phyloP scores from a whole-genome alignment of 208 protist species.

The Acanthamoeba lenticulata region DNA sequence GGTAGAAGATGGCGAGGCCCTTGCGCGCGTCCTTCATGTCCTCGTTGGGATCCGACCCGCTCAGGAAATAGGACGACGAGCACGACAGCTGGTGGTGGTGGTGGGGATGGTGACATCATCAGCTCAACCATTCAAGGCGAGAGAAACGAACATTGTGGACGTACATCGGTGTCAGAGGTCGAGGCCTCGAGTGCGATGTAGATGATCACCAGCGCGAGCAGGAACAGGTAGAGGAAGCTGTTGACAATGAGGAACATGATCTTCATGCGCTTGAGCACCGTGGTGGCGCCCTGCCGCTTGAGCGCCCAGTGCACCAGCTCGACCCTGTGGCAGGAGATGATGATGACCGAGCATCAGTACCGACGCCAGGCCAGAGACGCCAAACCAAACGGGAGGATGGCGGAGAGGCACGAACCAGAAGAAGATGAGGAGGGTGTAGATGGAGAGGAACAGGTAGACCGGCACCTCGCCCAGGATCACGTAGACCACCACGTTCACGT shows the following conservation, averaged over 20 bases:
- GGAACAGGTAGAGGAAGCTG: background rate
- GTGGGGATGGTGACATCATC: background rate
- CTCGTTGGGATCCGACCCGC: background rate
- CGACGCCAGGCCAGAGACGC: background rate
- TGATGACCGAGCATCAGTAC: background rate
- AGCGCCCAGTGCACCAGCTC: background rate
- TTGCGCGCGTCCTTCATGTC: background rate
- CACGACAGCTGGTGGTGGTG: background rate
- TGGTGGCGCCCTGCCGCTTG: background rate
- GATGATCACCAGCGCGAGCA: background rate
- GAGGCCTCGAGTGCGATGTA: background rate
- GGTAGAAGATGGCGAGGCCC: slow-evolving; percentile 16
- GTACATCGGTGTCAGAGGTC: background rate
- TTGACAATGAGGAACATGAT: background rate
- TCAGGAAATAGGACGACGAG: background rate
- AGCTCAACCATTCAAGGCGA: background rate
- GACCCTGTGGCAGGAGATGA: background rate
- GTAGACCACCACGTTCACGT: background rate
- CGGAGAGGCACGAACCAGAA: background rate
- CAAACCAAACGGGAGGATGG: background rate
- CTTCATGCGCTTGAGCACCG: background rate
- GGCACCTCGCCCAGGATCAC: background rate
- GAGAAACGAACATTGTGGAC: background rate
- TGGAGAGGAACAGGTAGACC: slow-evolving; percentile 3
- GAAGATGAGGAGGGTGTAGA: background rate